Base-by-base conservation (phyloP, 805 yeast species). In the Scheffersomyces amazonensis region DNA sequence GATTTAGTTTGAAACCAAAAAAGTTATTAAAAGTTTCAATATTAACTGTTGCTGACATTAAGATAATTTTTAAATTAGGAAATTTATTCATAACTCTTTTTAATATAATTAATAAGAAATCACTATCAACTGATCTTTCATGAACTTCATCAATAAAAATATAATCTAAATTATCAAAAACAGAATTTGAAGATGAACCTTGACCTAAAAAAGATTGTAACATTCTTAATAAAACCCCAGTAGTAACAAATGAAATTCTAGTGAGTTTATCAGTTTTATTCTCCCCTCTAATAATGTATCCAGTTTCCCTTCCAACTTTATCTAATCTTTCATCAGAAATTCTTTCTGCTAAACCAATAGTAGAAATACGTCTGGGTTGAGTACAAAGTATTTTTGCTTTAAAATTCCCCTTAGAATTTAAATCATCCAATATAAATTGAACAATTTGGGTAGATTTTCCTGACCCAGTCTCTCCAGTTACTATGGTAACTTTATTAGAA, bases 391-490 rank as follows among this genome's bases (percentile, higher is more conserved):
- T 84, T 28, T 71, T 75, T 3, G 83, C 73, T 17, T 63, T 58
- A 44, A 71, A 81, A 43, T 76, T 76, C 0, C 75, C 74, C 10
- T 61, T 54, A 0, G 62, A 32, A 34, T 76, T 70, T 41, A 87
- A 52, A 28, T 80, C 70, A 56, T 91, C 98, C 13, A 91, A 62
- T 16, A 91, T 67, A 48, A 89, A 91, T 57, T 91, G 99, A 5
- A 88, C 96, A 4, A 87, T 79, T 56, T 91, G 99, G 0, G 99
- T 91, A 1, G 96, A 87, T 54, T 91, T 91, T 49, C 98, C 98
- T 1, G 97, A 90, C 50, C 98, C 98, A 0, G 98, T 91, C 58
- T 93, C 99, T 57, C 98, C 99, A 2, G 98, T 91, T 25, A 91
- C 75, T 23, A 91, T 63, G 7, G 86, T 80, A 4, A 88, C 84